Evolutionary conservation across 1,139 yeast species (phyloP).

Genomic region (Magnusiomyces suaveolens): DNA sequence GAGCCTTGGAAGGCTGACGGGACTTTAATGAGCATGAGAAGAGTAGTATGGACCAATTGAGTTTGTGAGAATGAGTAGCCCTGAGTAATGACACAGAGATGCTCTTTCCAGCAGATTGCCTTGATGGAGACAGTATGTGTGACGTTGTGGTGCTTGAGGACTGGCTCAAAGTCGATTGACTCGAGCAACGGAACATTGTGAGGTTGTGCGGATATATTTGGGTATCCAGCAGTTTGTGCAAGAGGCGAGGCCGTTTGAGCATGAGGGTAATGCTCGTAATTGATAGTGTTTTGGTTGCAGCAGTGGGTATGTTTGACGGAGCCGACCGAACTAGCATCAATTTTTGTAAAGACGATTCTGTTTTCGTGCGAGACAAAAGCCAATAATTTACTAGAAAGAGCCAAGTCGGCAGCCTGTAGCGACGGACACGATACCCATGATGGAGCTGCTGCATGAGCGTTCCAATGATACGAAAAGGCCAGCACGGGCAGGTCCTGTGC

Average conservation of each 20-base stretch:
- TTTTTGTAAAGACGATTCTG: not conserved
- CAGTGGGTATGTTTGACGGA: not conserved
- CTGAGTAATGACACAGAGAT: not conserved
- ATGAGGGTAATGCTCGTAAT: not conserved
- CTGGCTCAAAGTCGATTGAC: not conserved
- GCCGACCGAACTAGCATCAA: not conserved
- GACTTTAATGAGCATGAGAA: not conserved
- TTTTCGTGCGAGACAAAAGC: slow-evolving; percentile 18
- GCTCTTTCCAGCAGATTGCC: not conserved
- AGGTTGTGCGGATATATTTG: not conserved
- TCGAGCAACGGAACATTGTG: not conserved
- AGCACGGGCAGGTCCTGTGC: slow-evolving; percentile 6
- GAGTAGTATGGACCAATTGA: not conserved
- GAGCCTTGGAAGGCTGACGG: not conserved
- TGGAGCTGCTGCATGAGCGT: slow-evolving; percentile 8
- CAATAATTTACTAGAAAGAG: slow-evolving; percentile 12
- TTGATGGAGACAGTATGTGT: not conserved
- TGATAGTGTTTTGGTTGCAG: not conserved
- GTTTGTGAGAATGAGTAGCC: not conserved
- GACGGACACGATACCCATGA: slow-evolving; percentile 16
- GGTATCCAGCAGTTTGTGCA: not conserved
- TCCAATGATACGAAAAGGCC: slow-evolving; percentile 16
- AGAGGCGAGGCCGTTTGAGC: not conserved
- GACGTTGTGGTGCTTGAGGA: not conserved
- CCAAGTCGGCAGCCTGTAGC: slow-evolving; percentile 16